Evolutionary conservation across 192 early-diverging fungal genomes (phyloP).

Genomic region (Backusella liffmaniae): DNA sequence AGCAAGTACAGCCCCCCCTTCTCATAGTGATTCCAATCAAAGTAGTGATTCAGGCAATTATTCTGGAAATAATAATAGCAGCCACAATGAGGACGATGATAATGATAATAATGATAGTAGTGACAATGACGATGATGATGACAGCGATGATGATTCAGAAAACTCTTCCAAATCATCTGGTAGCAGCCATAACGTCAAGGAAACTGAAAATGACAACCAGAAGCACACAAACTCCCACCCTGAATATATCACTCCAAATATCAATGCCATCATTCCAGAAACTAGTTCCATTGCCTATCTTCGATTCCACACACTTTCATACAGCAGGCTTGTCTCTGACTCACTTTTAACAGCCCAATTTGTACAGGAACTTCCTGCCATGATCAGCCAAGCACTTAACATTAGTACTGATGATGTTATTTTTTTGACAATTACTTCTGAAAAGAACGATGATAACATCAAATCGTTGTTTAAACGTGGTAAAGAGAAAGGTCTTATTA

Average conservation of each 20-base stretch:
- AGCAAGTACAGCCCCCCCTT: neutral
- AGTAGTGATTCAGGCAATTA: neutral
- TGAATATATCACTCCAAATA: conserved; percentile 23
- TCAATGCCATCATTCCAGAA: conserved; percentile 20
- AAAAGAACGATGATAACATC: neutral
- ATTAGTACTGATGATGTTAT: conserved; percentile 24
- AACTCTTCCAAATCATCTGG: neutral
- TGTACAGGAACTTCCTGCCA: conserved; percentile 21
- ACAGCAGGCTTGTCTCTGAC: conserved; percentile 23
- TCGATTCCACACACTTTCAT: conserved; percentile 28
- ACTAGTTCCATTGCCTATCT: conserved; percentile 7
- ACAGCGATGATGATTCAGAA: neutral
- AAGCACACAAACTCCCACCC: neutral
- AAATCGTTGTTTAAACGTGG: neutral
- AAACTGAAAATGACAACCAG: neutral
- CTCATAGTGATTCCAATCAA: neutral
- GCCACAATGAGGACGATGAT: neutral
- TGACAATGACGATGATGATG: neutral
- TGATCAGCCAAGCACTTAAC: conserved; percentile 16
- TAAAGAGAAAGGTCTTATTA: conserved; percentile 16
- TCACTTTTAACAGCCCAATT: conserved; percentile 29
- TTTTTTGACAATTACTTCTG: conserved; percentile 26
- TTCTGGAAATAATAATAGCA: neutral
- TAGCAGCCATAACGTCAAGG: neutral
- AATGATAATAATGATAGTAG: neutral